Base-by-base conservation (phyloP, 345 rosid species). In the Kernera saxatilis region DNA sequence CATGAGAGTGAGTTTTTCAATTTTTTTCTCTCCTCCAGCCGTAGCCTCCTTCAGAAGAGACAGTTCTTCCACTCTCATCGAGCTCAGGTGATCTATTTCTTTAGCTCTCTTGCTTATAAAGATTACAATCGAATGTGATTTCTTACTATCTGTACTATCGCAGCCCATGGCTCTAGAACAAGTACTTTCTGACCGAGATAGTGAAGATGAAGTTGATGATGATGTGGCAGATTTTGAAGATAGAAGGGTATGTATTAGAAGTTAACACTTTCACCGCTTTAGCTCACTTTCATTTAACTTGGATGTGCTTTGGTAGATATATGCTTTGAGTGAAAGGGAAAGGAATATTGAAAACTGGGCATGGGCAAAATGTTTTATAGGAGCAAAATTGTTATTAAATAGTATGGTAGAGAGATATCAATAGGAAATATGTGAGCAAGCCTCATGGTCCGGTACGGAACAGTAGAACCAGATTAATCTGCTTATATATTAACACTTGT, bases 171-270 rank as follows among this genome's bases (percentile, higher is more conserved):
- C 82, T n/a, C 44, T 78, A 66, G 98, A 88, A 78, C 98, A 95
- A 84, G 98, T 92, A 61, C 80, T 82, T 79, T 95, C 97, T 1
- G 98, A 92, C 78, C 84, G 87, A 71, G 99, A 95, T 71, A 95
- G 98, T 62, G 99, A 95, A 82, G 99, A 95, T 78, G 99, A 95
- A 82, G 97, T 92, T 23, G 99, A 92, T 72, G 99, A 95, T 69
- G 99, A 92, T 80, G 98, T 95, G 76, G 99, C 99, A 26, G 98
- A 95, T 79, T 86, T 92, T 77, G 99, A 95, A 84, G 99, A 95
- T 79, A 85, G 88, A 80, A 84, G 98, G 90, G 99, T 92, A 85
- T 71, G 85, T 59, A 60, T 70, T 17, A 41, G 40, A 53, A n/a
- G 58, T 3, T 46, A 26, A 25, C 4, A 51, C 18, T 21, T 44